A percentile compares a stretch with the other conserved stretches of the same genome.
phyloP scores from a whole-genome alignment of 1,284 basidiomycete species.

The Ustilago curta region DNA sequence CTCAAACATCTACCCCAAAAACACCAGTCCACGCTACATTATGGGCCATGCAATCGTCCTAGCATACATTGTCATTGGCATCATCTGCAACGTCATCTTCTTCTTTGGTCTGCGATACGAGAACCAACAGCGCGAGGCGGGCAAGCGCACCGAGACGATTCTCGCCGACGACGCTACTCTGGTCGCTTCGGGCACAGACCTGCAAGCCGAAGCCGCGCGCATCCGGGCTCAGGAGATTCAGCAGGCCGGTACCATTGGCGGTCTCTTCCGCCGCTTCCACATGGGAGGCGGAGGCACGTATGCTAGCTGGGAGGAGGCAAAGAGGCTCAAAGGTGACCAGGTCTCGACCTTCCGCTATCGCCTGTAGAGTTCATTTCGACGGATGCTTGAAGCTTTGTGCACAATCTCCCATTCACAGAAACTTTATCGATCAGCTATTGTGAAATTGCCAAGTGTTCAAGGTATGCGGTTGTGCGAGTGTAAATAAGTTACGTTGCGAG shows the following conservation, averaged over 20 bases:
- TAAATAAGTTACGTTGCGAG: too few relatives aligned
- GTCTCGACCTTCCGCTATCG: conserved; percentile 33
- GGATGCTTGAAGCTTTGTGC: background rate
- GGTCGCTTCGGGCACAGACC: conserved; percentile 27
- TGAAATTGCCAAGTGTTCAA: too few relatives aligned
- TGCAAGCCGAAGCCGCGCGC: conserved; percentile 32
- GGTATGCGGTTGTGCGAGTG: too few relatives aligned
- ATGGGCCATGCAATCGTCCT: conserved; percentile 78
- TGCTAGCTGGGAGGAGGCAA: conserved; percentile 52
- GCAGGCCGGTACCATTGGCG: conserved; percentile 20
- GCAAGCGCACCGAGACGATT: conserved; percentile 79
- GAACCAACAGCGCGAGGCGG: conserved; percentile 76
- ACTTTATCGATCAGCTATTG: too few relatives aligned
- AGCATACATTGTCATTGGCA: conserved; percentile 78
- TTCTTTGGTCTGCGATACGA: conserved; percentile 74
- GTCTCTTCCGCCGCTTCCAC: conserved; percentile 26
- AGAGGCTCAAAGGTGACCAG: conserved; percentile 55
- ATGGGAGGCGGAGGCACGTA: conserved; percentile 54
- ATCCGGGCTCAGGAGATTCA: conserved; percentile 31
- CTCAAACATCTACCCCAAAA: conserved; percentile 77
- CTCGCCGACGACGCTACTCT: conserved; percentile 37
- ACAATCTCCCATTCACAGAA: too few relatives aligned
- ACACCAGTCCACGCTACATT: conserved; percentile 78
- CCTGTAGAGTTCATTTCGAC: conserved; percentile 1
- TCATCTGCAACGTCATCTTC: conserved; percentile 73